Evolutionary conservation across 1,284 basidiomycete species (phyloP).

Genomic region (Austroboletus novae-zelandiae): DNA sequence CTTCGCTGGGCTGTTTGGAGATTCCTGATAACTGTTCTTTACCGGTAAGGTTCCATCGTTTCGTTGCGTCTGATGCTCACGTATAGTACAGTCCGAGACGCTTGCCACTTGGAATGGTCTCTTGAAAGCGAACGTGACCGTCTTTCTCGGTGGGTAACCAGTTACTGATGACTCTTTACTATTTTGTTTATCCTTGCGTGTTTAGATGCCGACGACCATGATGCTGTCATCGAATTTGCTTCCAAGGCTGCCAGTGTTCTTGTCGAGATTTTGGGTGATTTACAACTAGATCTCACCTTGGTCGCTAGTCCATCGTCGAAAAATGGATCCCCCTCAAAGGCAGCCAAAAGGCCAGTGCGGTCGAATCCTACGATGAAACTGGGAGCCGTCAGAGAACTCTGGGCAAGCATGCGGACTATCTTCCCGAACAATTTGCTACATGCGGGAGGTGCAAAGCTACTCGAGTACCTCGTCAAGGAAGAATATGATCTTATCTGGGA

Average conservation of each 20-base stretch:
- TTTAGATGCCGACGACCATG: slow-evolving; percentile 33
- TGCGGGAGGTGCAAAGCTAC: slow-evolving; percentile 42
- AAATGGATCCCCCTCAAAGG: slow-evolving; percentile 6
- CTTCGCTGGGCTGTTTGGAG: slow-evolving; percentile 43
- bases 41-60: slow-evolving; percentile 40
- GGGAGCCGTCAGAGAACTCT: slow-evolving; percentile 51
- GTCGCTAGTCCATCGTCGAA: slow-evolving; percentile 19
- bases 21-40: slow-evolving; percentile 37
- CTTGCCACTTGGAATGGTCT: slow-evolving; percentile 43
- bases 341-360: slow-evolving; percentile 13
- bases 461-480: slow-evolving; percentile 47
- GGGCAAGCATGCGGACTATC: slow-evolving; percentile 43
- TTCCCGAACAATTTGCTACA: slow-evolving; percentile 44
- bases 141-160: slow-evolving; percentile 31
- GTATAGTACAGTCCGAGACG: slow-evolving; percentile 34
- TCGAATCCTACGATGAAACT: slow-evolving; percentile 49
- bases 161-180: background rate
- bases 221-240: slow-evolving; percentile 40
- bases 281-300: slow-evolving; percentile 46
- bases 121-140: slow-evolving; percentile 37
- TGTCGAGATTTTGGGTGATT: slow-evolving; percentile 49
- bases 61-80: slow-evolving; percentile 7
- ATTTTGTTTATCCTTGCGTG: slow-evolving; percentile 11
- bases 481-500: slow-evolving; percentile 48
- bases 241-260: slow-evolving; percentile 43